Base-by-base conservation (phyloP, 2,329 filamentous ascomycete genomes). In the Thelonectria blattea region DNA sequence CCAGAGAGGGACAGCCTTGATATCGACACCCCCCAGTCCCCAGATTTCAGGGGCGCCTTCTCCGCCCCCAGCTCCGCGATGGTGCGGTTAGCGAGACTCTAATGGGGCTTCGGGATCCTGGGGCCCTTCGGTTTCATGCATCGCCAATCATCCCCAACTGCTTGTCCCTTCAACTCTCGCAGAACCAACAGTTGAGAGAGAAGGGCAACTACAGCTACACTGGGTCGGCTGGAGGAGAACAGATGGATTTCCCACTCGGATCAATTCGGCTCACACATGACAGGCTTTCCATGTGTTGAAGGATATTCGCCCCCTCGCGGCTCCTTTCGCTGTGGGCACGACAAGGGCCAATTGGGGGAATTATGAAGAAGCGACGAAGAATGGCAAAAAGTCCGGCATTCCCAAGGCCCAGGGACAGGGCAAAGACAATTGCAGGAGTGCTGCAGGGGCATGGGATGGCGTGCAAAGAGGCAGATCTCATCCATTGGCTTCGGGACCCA, bases 31-130 rank as follows among this genome's bases (percentile, higher is more conserved):
- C 57, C 58, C 58, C 46, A 30, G 56, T 55, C 68, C 63, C 68
- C 68, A 70, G 68, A 70, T 70, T 70, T 70, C 68, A 70, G 68
- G 68, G 66, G 60, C 55, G 56, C 55, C 60, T 41, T 62, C 66
- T 55, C 63, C 68, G 49, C 62, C 56, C 53, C 59, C 45, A 24
- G 49, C 57, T 45, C 49, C 52, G 47, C 46, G 43, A 55, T 60
- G 27, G 56, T 49, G 52, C 60, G 52, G 52, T 56, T 56, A 62
- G 56, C 52, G 37, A 54, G 50, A 56, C 61, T 47, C 57, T 61
- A 58, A 57, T 43, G 52, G 46, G 27, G 46, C 42, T 27, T 49
- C 58, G 15, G 43, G 30, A 39, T 42, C 54, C 55, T 57, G 52
- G 56, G 56, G 56, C 48, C 32, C 56, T 56, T 46, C 56, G 63